These are phyloP conservation scores for Trypanosoma platydactyli DNA, from an alignment of 208 protist species.

Conservation along the genomic window DNA sequence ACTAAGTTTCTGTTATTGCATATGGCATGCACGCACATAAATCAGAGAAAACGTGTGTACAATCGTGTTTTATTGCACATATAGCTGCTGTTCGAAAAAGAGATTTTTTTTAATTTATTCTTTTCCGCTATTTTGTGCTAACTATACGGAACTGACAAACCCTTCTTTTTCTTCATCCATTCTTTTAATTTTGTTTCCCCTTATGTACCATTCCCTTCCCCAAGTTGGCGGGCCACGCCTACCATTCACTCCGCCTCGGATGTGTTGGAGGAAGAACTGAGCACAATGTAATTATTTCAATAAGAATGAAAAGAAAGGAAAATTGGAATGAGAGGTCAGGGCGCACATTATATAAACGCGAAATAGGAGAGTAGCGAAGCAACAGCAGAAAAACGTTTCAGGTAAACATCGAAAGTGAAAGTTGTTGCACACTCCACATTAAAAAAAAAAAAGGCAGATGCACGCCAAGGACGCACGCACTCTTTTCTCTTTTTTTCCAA, in stretches of 20 bases:
- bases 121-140: background rate
- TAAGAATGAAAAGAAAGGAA: too few species aligned
- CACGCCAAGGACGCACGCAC: too few species aligned
- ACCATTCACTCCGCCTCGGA: too few species aligned
- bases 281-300: too few species aligned
- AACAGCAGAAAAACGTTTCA: background rate
- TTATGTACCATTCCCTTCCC: conserved; percentile 15
- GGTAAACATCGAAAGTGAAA: too few species aligned
- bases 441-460: too few species aligned
- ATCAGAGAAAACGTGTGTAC: background rate
- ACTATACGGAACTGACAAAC: background rate
- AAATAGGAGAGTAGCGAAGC: background rate
- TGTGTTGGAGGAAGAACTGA: too few species aligned
- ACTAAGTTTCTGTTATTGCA: background rate
- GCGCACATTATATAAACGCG: background rate
- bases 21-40: background rate
- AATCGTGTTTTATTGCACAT: conserved; percentile 10
- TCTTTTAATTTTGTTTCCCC: conserved; percentile 27
- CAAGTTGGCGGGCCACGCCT: background rate
- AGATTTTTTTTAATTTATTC: conserved; percentile 5
- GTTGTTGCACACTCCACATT: too few species aligned
- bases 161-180: conserved; percentile 12
- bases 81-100: conserved; percentile 13
- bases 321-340: background rate
- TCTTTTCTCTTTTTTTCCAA: background rate